phyloP scores from a whole-genome alignment of 768 basidiomycete genomes.

The Cyathus striatus region DNA sequence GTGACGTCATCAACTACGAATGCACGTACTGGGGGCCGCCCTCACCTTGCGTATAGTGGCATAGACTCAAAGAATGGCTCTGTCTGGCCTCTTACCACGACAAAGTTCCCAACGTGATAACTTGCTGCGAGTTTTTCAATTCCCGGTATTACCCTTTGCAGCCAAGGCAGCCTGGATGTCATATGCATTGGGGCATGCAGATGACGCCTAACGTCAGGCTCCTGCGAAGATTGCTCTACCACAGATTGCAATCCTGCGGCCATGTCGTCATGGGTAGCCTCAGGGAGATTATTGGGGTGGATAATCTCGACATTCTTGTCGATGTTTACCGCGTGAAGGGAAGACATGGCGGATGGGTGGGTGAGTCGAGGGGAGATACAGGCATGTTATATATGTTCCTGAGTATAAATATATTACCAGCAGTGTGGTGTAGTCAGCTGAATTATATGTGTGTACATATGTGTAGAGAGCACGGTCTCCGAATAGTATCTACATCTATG shows the following conservation, averaged over 20 bases:
- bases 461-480: no score
- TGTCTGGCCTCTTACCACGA: slow-evolving; percentile 38
- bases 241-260: slow-evolving; percentile 26
- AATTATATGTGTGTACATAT: no score
- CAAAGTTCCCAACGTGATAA: slow-evolving; percentile 59
- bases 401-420: no score
- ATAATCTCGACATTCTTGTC: slow-evolving; percentile 17
- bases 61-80: slow-evolving; percentile 67
- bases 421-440: no score
- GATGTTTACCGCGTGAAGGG: slow-evolving; percentile 7
- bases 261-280: slow-evolving; percentile 22
- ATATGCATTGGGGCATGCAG: slow-evolving; percentile 26
- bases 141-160: slow-evolving; percentile 48
- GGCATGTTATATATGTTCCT: not conserved
- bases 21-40: slow-evolving; percentile 5
- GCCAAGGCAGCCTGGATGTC: slow-evolving; percentile 25
- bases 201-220: slow-evolving; percentile 18
- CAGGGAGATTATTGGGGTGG: slow-evolving; percentile 30
- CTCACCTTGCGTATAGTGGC: slow-evolving; percentile 59
- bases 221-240: slow-evolving; percentile 27
- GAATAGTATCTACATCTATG: not conserved
- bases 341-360: slow-evolving; percentile 2
- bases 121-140: slow-evolving; percentile 46
- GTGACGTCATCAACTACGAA: slow-evolving; percentile 3
- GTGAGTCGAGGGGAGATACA: not conserved